Percentiles rank a stretch among this genome's conserved stretches.
phyloP scores from a whole-genome alignment of 2,329 filamentous ascomycete species.

The Penicillium hesseltinei region DNA sequence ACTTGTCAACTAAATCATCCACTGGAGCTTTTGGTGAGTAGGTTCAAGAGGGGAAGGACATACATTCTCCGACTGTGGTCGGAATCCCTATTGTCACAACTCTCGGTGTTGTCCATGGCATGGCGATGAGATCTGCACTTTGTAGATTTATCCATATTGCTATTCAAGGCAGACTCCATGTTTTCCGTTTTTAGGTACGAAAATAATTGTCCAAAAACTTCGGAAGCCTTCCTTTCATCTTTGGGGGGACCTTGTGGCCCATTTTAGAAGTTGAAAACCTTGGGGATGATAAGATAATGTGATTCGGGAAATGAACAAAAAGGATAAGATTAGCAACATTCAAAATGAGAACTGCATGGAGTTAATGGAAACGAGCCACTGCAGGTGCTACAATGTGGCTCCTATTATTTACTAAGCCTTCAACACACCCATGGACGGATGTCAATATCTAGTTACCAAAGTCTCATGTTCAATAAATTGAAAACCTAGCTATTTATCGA shows the following conservation, averaged over 20 bases:
- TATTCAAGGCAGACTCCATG: too few relatives aligned
- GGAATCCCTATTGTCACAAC: neutral
- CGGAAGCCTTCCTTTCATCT: neutral
- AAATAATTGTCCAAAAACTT: neutral
- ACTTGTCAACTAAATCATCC: neutral
- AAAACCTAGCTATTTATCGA: neutral
- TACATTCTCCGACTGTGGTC: neutral
- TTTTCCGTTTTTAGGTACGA: neutral
- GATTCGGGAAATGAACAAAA: neutral
- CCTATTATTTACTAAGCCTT: neutral
- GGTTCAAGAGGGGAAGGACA: neutral
- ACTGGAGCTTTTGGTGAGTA: too few relatives aligned
- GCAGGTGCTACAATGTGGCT: neutral
- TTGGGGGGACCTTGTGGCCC: conserved; percentile 3
- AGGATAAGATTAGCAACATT: neutral
- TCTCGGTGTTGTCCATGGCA: neutral
- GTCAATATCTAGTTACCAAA: neutral
- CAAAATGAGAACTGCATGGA: too few relatives aligned
- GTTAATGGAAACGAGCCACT: too few relatives aligned
- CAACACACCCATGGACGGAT: too few relatives aligned
- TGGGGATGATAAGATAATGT: conserved; percentile 6
- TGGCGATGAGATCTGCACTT: neutral
- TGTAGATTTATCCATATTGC: neutral
- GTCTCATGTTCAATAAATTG: neutral
- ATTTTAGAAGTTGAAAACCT: neutral